Evolutionary conservation across 805 yeast genomes (phyloP).

Genomic region (Kuraishia capsulata): DNA sequence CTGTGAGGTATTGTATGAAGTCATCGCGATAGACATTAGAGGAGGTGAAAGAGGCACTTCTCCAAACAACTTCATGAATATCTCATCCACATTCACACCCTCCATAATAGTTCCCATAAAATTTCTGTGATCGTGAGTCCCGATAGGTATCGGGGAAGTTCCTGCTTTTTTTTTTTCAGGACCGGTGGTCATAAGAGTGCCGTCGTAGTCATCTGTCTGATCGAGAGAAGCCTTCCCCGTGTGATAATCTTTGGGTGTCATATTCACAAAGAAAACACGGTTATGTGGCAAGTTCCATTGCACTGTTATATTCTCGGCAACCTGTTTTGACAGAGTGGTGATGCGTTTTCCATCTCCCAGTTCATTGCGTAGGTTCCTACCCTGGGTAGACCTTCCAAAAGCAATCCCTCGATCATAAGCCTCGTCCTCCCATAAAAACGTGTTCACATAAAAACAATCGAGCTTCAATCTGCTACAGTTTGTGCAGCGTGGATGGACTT

Average conservation of each 20-base stretch:
- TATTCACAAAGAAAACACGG: background rate
- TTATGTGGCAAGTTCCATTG: background rate
- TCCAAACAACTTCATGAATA: slow-evolving; percentile 4
- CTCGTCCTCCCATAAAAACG: background rate
- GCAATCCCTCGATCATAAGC: background rate
- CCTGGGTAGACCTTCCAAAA: background rate
- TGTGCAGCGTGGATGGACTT: background rate
- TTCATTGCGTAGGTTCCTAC: too few species aligned
- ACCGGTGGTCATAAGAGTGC: too few species aligned
- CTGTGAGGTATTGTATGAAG: background rate
- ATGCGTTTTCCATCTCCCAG: background rate
- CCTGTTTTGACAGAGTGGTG: background rate
- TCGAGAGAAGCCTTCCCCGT: slow-evolving; percentile 14
- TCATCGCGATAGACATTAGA: background rate
- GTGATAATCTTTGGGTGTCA: background rate
- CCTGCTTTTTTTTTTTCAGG: slow-evolving; percentile 30
- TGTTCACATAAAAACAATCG: background rate
- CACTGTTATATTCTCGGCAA: background rate
- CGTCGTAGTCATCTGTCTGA: too few species aligned
- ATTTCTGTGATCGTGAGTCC: too few species aligned
- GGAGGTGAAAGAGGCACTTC: slow-evolving; percentile 1
- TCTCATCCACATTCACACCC: slow-evolving; percentile 5
- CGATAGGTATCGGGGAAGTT: too few species aligned
- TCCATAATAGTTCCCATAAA: slow-evolving; percentile 19
- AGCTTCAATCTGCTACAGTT: background rate